phyloP scores from a whole-genome alignment of 2,329 filamentous ascomycete species.

The Cryphonectria radicalis region DNA sequence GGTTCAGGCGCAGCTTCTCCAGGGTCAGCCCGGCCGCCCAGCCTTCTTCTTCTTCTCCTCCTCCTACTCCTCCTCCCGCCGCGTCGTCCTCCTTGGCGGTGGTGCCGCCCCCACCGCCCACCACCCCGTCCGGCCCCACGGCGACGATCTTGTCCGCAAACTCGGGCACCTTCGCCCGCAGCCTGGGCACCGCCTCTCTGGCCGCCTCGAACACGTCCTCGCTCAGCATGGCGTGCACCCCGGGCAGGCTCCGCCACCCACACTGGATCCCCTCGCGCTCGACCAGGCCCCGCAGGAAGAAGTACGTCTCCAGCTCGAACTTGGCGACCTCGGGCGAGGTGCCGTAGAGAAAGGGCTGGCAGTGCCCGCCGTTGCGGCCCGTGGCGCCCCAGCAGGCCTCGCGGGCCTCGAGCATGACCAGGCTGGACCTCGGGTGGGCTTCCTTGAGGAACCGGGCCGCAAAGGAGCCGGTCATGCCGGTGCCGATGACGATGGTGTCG shows the following conservation, averaged over 20 bases:
- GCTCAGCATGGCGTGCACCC: conserved; percentile 67
- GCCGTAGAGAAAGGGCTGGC: conserved; percentile 72
- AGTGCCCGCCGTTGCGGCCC: conserved; percentile 76
- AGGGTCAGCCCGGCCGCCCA: conserved; percentile 45
- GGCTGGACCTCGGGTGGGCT: conserved; percentile 47
- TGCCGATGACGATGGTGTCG: conserved; percentile 74
- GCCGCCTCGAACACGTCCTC: conserved; percentile 58
- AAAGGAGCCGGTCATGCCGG: conserved; percentile 76
- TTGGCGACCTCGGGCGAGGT: conserved; percentile 62
- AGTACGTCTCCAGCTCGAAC: conserved; percentile 75
- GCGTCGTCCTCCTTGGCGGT: no score
- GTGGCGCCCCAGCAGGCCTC: conserved; percentile 86
- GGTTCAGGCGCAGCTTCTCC: conserved; percentile 52
- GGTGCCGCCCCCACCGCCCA: not conserved
- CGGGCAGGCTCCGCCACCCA: conserved; percentile 68
- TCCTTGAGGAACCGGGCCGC: conserved; percentile 66
- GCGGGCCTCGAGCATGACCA: conserved; percentile 76
- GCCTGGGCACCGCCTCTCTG: conserved; percentile 51
- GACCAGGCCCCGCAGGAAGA: conserved; percentile 62
- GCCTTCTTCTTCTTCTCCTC: no score
- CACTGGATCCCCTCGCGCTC: conserved; percentile 63
- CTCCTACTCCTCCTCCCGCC: no score
- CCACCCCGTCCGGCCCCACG: conserved; percentile 29
- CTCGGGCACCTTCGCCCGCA: conserved; percentile 58
- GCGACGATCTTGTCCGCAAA: conserved; percentile 56